Evolutionary conservation across 1,284 basidiomycete genomes (phyloP).

Genomic region (Quambalaria eucalypti): DNA sequence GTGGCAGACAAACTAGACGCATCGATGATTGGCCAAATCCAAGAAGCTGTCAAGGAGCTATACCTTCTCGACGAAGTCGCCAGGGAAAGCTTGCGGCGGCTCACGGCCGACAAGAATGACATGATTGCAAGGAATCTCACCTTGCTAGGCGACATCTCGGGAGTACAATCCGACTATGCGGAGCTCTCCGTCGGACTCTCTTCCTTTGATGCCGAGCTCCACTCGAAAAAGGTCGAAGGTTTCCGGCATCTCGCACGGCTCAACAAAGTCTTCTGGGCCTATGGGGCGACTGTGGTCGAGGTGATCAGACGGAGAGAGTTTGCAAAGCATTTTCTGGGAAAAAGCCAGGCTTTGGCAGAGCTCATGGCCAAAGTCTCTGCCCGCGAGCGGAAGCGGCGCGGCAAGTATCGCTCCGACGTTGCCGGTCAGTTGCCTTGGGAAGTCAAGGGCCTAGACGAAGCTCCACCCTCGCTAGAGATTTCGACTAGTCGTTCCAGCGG

Average conservation of each 20-base stretch:
- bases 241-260: constrained; percentile 82
- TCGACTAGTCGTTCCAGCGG: constrained; percentile 23
- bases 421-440: constrained; percentile 35
- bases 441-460: constrained; percentile 29
- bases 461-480: constrained; percentile 36
- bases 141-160: constrained; percentile 39
- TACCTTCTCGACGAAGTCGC: constrained; percentile 27
- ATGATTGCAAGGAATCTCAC: constrained; percentile 33
- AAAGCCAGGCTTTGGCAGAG: constrained; percentile 38
- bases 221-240: constrained; percentile 53
- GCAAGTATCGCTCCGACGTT: constrained; percentile 21
- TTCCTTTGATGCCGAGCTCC: constrained; percentile 29
- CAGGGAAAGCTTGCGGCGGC: constrained; percentile 23
- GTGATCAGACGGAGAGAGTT: constrained; percentile 83
- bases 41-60: constrained; percentile 23
- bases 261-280: constrained; percentile 82
- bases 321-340: constrained; percentile 28
- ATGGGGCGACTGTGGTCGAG: constrained; percentile 83
- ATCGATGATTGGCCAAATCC: constrained; percentile 10
- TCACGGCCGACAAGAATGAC: constrained; percentile 42
- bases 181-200: constrained; percentile 27
- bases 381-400: constrained; percentile 27
- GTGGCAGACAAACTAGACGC: constrained; percentile 26
- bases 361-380: constrained; percentile 40
- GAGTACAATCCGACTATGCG: constrained; percentile 43